phyloP scores from a whole-genome alignment of 495 filamentous ascomycete species.

The Podospora pseudocomata region DNA sequence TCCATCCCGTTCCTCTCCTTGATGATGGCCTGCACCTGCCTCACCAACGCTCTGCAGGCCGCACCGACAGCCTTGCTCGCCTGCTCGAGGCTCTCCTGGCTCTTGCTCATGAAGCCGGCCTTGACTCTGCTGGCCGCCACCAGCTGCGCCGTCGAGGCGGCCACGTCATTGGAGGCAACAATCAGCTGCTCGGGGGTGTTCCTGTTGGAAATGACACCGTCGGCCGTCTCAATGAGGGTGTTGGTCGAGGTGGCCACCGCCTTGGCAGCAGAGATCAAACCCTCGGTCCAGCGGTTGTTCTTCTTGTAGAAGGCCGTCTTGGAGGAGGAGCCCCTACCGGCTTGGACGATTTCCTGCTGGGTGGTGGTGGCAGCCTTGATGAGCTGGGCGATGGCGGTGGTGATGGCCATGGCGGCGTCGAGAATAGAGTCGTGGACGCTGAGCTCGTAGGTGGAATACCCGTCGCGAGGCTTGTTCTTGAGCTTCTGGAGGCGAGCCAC shows the following conservation, averaged over 20 bases:
- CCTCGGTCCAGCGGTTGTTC: conserved; percentile 95
- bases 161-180: conserved; percentile 94
- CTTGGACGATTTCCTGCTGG: conserved; percentile 96
- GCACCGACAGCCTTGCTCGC: conserved; percentile 90
- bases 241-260: conserved; percentile 90
- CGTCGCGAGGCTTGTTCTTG: conserved; percentile 87
- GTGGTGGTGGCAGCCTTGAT: conserved; percentile 94
- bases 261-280: conserved; percentile 93
- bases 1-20: conserved; percentile 76
- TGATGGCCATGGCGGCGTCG: conserved; percentile 90
- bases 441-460: conserved; percentile 94
- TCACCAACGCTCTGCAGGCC: conserved; percentile 81
- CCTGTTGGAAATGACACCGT: conserved; percentile 85
- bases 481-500: conserved; percentile 83
- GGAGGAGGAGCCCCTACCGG: conserved; percentile 83
- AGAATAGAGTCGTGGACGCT: conserved; percentile 92
- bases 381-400: conserved; percentile 90
- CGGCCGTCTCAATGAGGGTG: conserved; percentile 93
- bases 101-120: conserved; percentile 96
- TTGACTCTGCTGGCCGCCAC: conserved; percentile 95
- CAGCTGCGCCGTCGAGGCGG: conserved; percentile 91
- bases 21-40: conserved; percentile 94
- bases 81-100: conserved; percentile 82
- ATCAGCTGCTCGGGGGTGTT: conserved; percentile 96
- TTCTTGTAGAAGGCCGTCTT: conserved; percentile 99